These are phyloP conservation scores for Ceratorhiza oryzae-sativae DNA, from an alignment of 1,284 basidiomycete genomes.

Conservation along the genomic window DNA sequence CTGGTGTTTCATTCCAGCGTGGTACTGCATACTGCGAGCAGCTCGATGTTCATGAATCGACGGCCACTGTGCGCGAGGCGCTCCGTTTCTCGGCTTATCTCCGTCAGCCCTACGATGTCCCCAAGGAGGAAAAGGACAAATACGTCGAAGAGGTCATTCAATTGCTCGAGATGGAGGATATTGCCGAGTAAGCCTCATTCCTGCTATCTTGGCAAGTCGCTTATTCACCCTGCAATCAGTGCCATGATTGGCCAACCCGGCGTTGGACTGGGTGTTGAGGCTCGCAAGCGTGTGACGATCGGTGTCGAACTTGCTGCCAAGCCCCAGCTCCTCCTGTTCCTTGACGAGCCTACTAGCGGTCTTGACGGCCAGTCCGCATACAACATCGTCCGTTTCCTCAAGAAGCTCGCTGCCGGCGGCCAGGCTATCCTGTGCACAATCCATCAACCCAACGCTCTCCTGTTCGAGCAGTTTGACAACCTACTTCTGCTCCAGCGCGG, in stretches of 20 bases:
- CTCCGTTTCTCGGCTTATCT: slow-evolving; percentile 65
- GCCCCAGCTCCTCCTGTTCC: slow-evolving; percentile 61
- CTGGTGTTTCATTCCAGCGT: slow-evolving; percentile 57
- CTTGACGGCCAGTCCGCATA: slow-evolving; percentile 64
- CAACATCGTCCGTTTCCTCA: slow-evolving; percentile 61
- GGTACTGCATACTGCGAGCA: slow-evolving; percentile 61
- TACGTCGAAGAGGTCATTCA: slow-evolving; percentile 61
- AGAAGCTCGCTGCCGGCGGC: slow-evolving; percentile 80
- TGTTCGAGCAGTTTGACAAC: slow-evolving; percentile 61
- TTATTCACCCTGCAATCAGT: slow-evolving; percentile 43
- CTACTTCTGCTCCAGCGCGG: slow-evolving; percentile 58
- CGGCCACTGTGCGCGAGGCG: slow-evolving; percentile 63
- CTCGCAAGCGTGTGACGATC: slow-evolving; percentile 65
- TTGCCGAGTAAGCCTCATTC: slow-evolving; percentile 57
- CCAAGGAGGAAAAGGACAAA: slow-evolving; percentile 59
- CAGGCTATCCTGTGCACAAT: slow-evolving; percentile 63
- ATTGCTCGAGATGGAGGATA: slow-evolving; percentile 57
- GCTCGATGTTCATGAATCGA: slow-evolving; percentile 60
- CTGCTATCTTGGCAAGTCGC: slow-evolving; percentile 44
- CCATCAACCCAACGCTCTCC: slow-evolving; percentile 62
- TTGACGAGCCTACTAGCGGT: slow-evolving; percentile 62
- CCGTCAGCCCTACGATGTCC: slow-evolving; percentile 58
- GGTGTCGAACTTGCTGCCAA: slow-evolving; percentile 67
- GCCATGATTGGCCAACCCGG: slow-evolving; percentile 54
- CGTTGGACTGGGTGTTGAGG: slow-evolving; percentile 60